Evolutionary conservation across 768 basidiomycete species (phyloP).

Genomic region (Baorangia bicolor): DNA sequence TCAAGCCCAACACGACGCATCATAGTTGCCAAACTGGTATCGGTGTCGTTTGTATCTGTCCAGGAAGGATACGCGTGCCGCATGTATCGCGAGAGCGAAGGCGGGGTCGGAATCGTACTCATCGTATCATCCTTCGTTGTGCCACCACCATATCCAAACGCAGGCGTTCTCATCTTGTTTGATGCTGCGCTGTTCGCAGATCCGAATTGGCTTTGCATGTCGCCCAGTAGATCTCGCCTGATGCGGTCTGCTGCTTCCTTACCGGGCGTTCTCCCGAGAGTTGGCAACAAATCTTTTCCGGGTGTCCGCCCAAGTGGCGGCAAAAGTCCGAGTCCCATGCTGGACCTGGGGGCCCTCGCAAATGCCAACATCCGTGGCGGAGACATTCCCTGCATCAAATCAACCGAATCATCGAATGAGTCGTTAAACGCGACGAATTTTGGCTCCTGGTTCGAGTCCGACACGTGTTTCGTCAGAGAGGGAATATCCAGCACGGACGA

Average conservation of each 20-base stretch:
- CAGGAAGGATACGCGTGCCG: slow-evolving; percentile 36
- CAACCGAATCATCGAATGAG: slow-evolving; percentile 40
- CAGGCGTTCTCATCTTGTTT: slow-evolving; percentile 28
- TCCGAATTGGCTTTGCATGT: slow-evolving; percentile 41
- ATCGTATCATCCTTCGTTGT: slow-evolving; percentile 52
- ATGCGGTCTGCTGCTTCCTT: slow-evolving; percentile 73
- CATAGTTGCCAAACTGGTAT: slow-evolving; percentile 67
- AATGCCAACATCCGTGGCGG: slow-evolving; percentile 57
- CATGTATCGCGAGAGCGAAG: slow-evolving; percentile 69
- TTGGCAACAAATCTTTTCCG: slow-evolving; percentile 46
- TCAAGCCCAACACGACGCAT: slow-evolving; percentile 60
- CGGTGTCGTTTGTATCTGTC: slow-evolving; percentile 47
- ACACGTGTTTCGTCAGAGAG: slow-evolving; percentile 38
- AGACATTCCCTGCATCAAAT: slow-evolving; percentile 44
- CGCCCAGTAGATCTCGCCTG: slow-evolving; percentile 59
- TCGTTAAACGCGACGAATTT: slow-evolving; percentile 34
- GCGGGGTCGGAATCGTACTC: slow-evolving; percentile 69
- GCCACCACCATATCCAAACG: slow-evolving; percentile 25
- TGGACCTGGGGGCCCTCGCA: slow-evolving; percentile 39
- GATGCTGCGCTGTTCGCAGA: slow-evolving; percentile 12
- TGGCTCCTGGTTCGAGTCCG: slow-evolving; percentile 44
- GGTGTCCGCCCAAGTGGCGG: slow-evolving; percentile 61
- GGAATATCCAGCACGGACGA: slow-evolving; percentile 47
- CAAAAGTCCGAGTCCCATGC: slow-evolving; percentile 31
- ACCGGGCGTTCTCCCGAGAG: slow-evolving; percentile 62